Conservation (phyloP, 306 rosid species). For the Comarum palustre region DNA sequence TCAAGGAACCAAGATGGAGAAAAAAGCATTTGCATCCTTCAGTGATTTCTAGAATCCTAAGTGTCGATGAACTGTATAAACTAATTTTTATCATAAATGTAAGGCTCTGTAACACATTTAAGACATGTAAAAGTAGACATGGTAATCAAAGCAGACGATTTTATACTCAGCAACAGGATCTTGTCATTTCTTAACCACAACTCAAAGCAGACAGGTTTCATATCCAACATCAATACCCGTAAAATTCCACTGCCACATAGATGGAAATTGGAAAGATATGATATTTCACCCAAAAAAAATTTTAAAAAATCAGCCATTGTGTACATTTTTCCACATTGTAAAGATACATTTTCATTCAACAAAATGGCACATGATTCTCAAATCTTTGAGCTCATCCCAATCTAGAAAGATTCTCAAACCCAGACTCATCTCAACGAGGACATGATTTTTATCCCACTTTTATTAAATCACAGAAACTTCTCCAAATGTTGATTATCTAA, state of each 20-base stretch:
- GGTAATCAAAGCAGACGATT: not conserved
- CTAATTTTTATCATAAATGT: not conserved
- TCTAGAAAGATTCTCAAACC: not conserved
- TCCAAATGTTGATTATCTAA: constrained; percentile 1
- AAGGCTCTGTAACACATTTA: not conserved
- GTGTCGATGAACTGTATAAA: not conserved
- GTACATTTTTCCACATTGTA: not conserved
- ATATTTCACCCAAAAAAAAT: not conserved
- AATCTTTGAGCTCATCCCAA: not conserved
- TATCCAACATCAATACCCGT: not conserved
- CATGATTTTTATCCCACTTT: not conserved
- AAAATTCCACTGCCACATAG: not conserved
- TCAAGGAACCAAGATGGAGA: not conserved
- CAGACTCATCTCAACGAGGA: not conserved
- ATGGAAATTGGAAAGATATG: not conserved
- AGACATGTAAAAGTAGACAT: not conserved
- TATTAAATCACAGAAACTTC: not conserved
- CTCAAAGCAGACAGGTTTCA: not conserved
- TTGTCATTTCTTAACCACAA: not conserved
- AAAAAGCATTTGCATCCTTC: not conserved
- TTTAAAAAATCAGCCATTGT: not conserved
- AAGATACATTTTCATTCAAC: not conserved
- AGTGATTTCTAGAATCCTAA: not conserved
- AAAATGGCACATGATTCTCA: not conserved
- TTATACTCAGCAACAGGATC: not conserved